A percentile compares a stretch with the other conserved stretches of the same genome.
These are phyloP conservation scores for Pseudogymnoascus pannorum DNA, from an alignment of 2,329 filamentous ascomycete species.

Conservation along the genomic window DNA sequence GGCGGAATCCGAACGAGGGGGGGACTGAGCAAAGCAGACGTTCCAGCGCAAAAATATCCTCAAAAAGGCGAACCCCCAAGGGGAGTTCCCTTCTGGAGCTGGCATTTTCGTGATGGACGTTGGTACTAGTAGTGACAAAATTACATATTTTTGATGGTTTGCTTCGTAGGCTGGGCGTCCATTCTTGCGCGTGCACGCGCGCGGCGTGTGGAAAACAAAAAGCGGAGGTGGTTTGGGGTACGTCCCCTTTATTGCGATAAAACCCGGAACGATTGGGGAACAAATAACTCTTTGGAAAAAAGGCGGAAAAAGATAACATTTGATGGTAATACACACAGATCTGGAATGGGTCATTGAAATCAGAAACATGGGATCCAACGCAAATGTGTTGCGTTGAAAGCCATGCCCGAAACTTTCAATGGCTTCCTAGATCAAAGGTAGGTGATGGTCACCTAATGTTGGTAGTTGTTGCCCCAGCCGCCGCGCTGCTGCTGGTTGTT, in stretches of 20 bases:
- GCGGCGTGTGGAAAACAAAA: background rate
- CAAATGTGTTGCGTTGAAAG: background rate
- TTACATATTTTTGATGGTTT: conserved; percentile 5
- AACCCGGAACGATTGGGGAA: conserved; percentile 3
- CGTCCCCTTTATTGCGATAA: conserved; percentile 5
- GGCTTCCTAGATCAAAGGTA: conserved; percentile 2
- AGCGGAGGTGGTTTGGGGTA: conserved; percentile 4
- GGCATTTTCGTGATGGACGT: conserved; percentile 1
- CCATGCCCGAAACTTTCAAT: background rate
- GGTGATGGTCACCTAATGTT: conserved; percentile 24
- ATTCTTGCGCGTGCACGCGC: background rate
- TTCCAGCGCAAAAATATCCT: background rate
- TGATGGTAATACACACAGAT: conserved; percentile 7
- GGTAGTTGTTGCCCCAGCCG: conserved; percentile 43
- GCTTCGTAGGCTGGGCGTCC: background rate
- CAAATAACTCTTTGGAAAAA: conserved; percentile 1
- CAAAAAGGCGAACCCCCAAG: background rate
- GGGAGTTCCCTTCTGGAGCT: background rate
- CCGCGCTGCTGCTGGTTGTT: conserved; percentile 36
- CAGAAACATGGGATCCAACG: background rate
- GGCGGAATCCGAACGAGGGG: background rate
- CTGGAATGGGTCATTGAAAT: background rate
- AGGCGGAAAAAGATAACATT: background rate
- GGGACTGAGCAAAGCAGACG: background rate
- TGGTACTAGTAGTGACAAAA: conserved; percentile 7